These are phyloP conservation scores for Xylogone sp. DNA, from an alignment of 2,329 filamentous ascomycete genomes.

Conservation along the genomic window DNA sequence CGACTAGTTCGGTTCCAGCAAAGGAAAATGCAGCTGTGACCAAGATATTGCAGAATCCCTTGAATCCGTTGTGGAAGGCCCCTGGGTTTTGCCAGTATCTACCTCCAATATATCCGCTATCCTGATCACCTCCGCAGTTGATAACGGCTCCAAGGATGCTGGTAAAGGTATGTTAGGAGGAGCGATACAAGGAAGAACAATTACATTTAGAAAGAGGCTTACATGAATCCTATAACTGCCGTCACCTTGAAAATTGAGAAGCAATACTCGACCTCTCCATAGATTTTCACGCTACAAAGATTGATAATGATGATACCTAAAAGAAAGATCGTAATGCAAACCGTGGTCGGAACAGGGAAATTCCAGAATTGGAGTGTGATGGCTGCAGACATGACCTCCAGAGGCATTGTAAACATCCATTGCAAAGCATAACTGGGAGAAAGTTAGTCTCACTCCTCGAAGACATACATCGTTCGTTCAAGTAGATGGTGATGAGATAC, in stretches of 20 bases:
- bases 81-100: slow-evolving; percentile 75
- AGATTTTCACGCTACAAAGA: slow-evolving; percentile 80
- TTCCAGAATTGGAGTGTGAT: slow-evolving; percentile 84
- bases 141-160: slow-evolving; percentile 83
- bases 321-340: slow-evolving; percentile 82
- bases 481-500: no score
- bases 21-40: slow-evolving; percentile 75
- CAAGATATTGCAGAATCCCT: slow-evolving; percentile 73
- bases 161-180: slow-evolving; percentile 16
- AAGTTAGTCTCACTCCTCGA: background rate
- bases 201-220: slow-evolving; percentile 29
- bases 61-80: slow-evolving; percentile 78
- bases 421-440: slow-evolving; percentile 69
- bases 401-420: slow-evolving; percentile 78
- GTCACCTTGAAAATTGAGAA: slow-evolving; percentile 85
- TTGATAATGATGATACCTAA: slow-evolving; percentile 75
- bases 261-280: slow-evolving; percentile 85
- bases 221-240: slow-evolving; percentile 88
- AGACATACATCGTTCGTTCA: no score
- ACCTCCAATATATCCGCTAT: slow-evolving; percentile 76
- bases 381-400: slow-evolving; percentile 83
- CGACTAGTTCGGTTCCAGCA: slow-evolving; percentile 73
- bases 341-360: slow-evolving; percentile 67
- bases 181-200: background rate
- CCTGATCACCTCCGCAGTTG: slow-evolving; percentile 75